These are phyloP conservation scores for Cordyceps cicadae DNA, from an alignment of 2,329 filamentous ascomycete genomes.

Conservation along the genomic window DNA sequence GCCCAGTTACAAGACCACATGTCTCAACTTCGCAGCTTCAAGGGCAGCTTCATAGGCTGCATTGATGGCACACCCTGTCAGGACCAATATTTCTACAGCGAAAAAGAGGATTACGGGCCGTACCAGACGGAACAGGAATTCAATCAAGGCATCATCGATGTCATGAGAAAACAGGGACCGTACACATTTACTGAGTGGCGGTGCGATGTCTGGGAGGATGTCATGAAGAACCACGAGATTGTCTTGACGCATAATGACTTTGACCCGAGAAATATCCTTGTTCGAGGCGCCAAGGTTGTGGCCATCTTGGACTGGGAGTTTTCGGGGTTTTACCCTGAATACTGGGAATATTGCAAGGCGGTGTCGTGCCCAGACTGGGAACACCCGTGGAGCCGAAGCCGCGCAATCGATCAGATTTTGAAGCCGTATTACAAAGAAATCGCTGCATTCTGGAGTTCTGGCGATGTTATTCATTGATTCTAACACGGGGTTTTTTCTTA, in stretches of 20 bases:
- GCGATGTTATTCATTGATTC: slow-evolving; percentile 6
- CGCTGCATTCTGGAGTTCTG: slow-evolving; percentile 7
- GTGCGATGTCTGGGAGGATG: slow-evolving; percentile 13
- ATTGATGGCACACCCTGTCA: slow-evolving; percentile 16
- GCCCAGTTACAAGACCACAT: slow-evolving; percentile 16
- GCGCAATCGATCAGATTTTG: slow-evolving; percentile 9
- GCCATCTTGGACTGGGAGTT: slow-evolving; percentile 17
- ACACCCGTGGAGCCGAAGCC: slow-evolving; percentile 6
- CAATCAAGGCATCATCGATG: slow-evolving; percentile 14
- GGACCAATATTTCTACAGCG: slow-evolving; percentile 15
- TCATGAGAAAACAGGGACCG: slow-evolving; percentile 13
- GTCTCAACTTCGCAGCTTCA: slow-evolving; percentile 15
- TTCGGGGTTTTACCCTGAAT: slow-evolving; percentile 10
- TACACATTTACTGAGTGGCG: slow-evolving; percentile 9
- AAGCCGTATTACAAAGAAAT: slow-evolving; percentile 11
- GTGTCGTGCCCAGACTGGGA: slow-evolving; percentile 4
- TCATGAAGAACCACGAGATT: slow-evolving; percentile 14
- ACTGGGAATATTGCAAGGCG: slow-evolving; percentile 12
- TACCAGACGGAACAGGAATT: slow-evolving; percentile 16
- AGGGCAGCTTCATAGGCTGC: slow-evolving; percentile 15
- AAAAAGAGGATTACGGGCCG: slow-evolving; percentile 13
- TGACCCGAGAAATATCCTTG: slow-evolving; percentile 10
- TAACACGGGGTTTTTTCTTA: too few species aligned
- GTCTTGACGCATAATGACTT: slow-evolving; percentile 13
- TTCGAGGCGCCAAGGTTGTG: not conserved